Base-by-base conservation (phyloP, 371 early-diverging fungal species). In the Chytridiales sp. region DNA sequence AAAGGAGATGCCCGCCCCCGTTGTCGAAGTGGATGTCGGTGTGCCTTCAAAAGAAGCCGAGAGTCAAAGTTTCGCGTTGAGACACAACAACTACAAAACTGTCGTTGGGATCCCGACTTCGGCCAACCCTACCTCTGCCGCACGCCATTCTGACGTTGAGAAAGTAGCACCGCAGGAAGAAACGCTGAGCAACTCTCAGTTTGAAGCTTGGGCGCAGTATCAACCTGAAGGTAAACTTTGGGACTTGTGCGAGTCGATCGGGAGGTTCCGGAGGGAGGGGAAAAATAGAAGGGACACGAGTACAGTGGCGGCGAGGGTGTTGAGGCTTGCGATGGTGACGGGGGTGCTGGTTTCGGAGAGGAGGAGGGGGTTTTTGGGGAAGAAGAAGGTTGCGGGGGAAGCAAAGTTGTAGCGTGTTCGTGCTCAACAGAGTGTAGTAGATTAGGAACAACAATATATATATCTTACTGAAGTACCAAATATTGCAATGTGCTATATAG, bases 281-380 rank as follows among this genome's bases (percentile, higher is more conserved):
- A 92, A 92, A 69, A 90, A 92, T 60, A 76, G 93, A 50, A 76
- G 93, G 56, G 93, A 92, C 59, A 92, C 89, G 69, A 86, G 86
- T 4, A 88, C 90, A 32, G 90, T 76, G 2, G 70, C 74, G 26
- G 69, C 64, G 31, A 63, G 80, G 6, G 77, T 76, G 35, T 48
- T 79, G 36, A 56, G 74, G 40, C 59, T 79, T 8, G 75, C 80
- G 0, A 44, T 68, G n/a, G 42, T 73, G 19, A 67, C 76, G 15
- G 56, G 56, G n/a, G 43, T 54, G 38, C 43, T 26, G 26, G 34
- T 59, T 34, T 47, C 51, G 30, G 48, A 51, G 17, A 42, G 41
- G 29, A 42, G 54, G 5, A 54, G 54, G n/a, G 41, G n/a, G n/a
- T n/a, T n/a, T n/a, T n/a, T n/a, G n/a, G n/a, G n/a, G n/a, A n/a